These are phyloP conservation scores for Conoideocrella luteorostrata DNA, from an alignment of 2,329 filamentous ascomycete species.

Conservation along the genomic window DNA sequence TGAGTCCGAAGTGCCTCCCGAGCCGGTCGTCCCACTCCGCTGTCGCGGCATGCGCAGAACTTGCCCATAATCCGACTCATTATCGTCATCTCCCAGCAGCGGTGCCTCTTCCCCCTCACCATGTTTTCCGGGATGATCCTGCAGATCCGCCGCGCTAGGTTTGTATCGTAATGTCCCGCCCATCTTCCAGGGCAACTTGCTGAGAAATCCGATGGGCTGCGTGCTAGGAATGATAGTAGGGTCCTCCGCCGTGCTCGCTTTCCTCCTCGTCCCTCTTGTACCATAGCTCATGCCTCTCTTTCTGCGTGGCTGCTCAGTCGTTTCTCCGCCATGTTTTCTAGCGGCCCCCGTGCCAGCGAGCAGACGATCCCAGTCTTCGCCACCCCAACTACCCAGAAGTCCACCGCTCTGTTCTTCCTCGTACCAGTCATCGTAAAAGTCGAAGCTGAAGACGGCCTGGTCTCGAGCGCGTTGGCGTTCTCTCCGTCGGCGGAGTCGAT, in stretches of 20 bases:
- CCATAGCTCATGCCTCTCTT: slow-evolving; percentile 89
- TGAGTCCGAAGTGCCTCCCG: slow-evolving; percentile 77
- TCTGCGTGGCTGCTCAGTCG: slow-evolving; percentile 58
- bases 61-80: slow-evolving; percentile 23
- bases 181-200: slow-evolving; percentile 76
- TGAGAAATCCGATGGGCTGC: slow-evolving; percentile 77
- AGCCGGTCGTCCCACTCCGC: slow-evolving; percentile 73
- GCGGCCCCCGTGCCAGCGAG: slow-evolving; percentile 60
- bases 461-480: slow-evolving; percentile 55
- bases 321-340: slow-evolving; percentile 28
- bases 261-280: slow-evolving; percentile 51
- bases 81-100: slow-evolving; percentile 42
- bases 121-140: slow-evolving; percentile 67
- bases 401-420: slow-evolving; percentile 47
- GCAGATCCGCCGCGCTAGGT: slow-evolving; percentile 82
- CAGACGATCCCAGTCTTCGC: slow-evolving; percentile 78
- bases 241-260: slow-evolving; percentile 53
- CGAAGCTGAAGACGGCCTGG: slow-evolving; percentile 78
- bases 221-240: slow-evolving; percentile 87
- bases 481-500: slow-evolving; percentile 61
- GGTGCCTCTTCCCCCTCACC: slow-evolving; percentile 59
- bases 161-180: slow-evolving; percentile 80
- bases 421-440: slow-evolving; percentile 98
- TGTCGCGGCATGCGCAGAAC: slow-evolving; percentile 33
- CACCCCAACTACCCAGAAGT: slow-evolving; percentile 66